Base-by-base conservation (phyloP, 2,329 filamentous ascomycete genomes). In the Phaeosphaeria sp. region DNA sequence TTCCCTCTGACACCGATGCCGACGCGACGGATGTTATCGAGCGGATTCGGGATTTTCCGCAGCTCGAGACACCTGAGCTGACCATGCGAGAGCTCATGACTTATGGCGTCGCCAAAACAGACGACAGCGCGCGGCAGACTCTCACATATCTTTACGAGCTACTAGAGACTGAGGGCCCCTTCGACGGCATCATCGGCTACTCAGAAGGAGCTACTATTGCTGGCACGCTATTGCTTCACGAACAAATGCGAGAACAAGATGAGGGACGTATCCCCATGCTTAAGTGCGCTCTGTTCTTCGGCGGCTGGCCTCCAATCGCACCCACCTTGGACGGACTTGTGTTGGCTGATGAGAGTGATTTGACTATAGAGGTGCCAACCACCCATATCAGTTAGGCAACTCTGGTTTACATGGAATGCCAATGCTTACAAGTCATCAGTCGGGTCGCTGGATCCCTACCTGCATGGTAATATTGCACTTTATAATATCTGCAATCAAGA, bases 401-500 rank as follows among this genome's bases (percentile, higher is more conserved):
- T 11, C 20, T 30, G 1, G n/a, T n/a, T 24, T 13, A 22, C 30
- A 5, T 8, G 30, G 20, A 21, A 2, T 9, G 9, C 11, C 22
- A 17, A 13, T 30, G 24, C 40, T 43, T 18, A 43, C 22, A 30
- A 20, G 17, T 18, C 8, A 13, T 20, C 6, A 70, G 67, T 72
- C 53, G 69, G 69, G 6, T 72, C 69, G 20, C 51, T 71, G 25
- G 87, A 89, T 63, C 87, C 86, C 0, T 89, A 88, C 63, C 80
- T 88, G 2, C 79, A 86, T 33, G 86, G 87, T 0, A 84, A 84
- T 2, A 81, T 88, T 77, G 85, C 86, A 0, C 78, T 89, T 3
- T 88, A 84, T 74, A 86, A 87, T 62, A 80, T 87, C 22, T 89
- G 86, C 61, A 84, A 88, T 47, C 81, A 81, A 0, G 86, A 89